Base-by-base conservation (phyloP, 257 asterid species). In the Solanum lycopersicoides region DNA sequence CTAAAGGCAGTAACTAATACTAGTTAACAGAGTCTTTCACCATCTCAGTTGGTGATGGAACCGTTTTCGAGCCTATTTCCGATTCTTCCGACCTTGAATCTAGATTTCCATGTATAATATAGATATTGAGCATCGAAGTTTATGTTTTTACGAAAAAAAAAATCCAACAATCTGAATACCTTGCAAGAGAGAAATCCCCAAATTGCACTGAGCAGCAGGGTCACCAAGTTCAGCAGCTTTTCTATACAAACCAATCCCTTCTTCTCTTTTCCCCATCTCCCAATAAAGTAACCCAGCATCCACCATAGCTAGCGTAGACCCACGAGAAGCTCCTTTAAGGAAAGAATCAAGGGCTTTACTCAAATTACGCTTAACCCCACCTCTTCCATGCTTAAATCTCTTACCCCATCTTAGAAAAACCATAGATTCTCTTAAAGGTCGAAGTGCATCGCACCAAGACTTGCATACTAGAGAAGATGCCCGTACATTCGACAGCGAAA, bases 361-460 rank as follows among this genome's bases (percentile, higher is more conserved):
- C 89, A 89, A 86, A 90, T 93, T 91, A 11, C 84, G 83, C 88
- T 89, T 92, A 91, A 92, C 93, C 50, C 97, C 96, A 34, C 91
- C 93, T 20, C 93, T 92, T 25, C 98, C 98, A 50, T 94, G 98
- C 94, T 94, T 95, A 92, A 89, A 94, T 65, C 93, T 89, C 94
- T 94, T 94, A 34, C 98, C 98, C 92, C 93, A 89, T 88, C 85
- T 90, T 79, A 93, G 74, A 75, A 91, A 91, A 42, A 85, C 82
- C 96, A 95, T 93, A 25, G 97, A 95, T 83, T 96, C 98, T 34
- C 96, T 89, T 63, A 95, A 86, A 13, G 98, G 96, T 44, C 76
- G 89, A 21, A 96, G 93, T 72, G 98, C 98, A 87, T 96, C 97
- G 75, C 95, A 82, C 98, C 99, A 96, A 82, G 95, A 93, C 23